Evolutionary conservation across 108 stramenopile species (phyloP).

Genomic region (Licmophora abbreviata): DNA sequence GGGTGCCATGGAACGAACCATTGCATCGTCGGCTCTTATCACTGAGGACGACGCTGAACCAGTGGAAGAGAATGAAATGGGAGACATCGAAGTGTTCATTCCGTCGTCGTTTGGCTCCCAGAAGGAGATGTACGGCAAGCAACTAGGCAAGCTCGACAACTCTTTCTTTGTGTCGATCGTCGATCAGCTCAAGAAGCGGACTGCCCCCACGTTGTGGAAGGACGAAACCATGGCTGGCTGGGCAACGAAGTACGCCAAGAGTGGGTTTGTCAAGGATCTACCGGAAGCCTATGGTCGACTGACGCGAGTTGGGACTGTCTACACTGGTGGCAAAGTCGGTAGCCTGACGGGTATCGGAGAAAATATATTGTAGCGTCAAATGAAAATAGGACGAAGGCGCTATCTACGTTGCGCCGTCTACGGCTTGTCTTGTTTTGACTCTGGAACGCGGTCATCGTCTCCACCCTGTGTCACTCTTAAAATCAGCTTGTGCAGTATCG

Average conservation of each 20-base stretch:
- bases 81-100: constrained; percentile 53
- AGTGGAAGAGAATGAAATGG: constrained; percentile 66
- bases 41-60: constrained; percentile 65
- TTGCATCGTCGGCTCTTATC: constrained; percentile 63
- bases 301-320: constrained; percentile 71
- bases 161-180: constrained; percentile 3
- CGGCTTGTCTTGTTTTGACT: background rate
- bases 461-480: no score
- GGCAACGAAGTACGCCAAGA: constrained; percentile 26
- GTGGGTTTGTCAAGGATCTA: constrained; percentile 74
- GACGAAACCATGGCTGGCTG: constrained; percentile 53
- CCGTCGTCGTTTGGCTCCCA: constrained; percentile 36
- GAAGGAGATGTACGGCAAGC: constrained; percentile 51
- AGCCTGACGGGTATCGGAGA: constrained; percentile 29
- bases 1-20: constrained; percentile 46
- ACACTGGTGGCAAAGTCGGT: constrained; percentile 83
- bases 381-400: background rate
- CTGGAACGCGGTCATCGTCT: no score
- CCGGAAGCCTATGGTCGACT: constrained; percentile 55
- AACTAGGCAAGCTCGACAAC: constrained; percentile 6
- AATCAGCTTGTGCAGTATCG: no score
- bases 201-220: constrained; percentile 37
- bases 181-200: constrained; percentile 24
- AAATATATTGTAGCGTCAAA: background rate
- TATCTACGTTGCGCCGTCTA: no score